Evolutionary conservation across 75 land plant species (phyloP).

Genomic region (Isoetes taiwanensis): DNA sequence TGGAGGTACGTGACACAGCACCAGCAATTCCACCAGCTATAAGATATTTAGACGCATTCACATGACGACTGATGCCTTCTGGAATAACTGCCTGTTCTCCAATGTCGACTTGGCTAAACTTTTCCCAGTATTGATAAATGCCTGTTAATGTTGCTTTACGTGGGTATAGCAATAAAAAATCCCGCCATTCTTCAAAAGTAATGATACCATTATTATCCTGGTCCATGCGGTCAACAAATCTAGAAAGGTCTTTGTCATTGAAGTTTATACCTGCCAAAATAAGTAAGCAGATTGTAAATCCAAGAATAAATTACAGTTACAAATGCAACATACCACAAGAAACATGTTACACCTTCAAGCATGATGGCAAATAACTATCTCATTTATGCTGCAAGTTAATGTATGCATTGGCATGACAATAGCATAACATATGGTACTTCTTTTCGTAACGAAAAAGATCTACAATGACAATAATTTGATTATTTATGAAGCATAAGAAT

Average conservation of each 20-base stretch:
- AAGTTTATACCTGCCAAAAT: slow-evolving; percentile 63
- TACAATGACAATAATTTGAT: no score
- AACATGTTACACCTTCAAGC: no score
- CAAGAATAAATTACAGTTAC: no score
- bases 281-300: slow-evolving; percentile 1
- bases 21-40: slow-evolving; percentile 89
- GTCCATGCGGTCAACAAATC: slow-evolving; percentile 71
- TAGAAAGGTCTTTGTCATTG: slow-evolving; percentile 57
- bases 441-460: no score
- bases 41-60: slow-evolving; percentile 48
- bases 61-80: slow-evolving; percentile 62
- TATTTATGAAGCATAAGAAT: background rate
- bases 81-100: slow-evolving; percentile 87
- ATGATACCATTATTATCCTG: slow-evolving; percentile 86
- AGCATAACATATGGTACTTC: no score
- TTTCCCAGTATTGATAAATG: slow-evolving; percentile 79
- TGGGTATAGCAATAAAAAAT: slow-evolving; percentile 74
- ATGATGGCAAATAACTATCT: no score
- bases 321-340: no score
- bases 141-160: slow-evolving; percentile 69
- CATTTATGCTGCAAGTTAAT: no score
- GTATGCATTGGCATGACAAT: no score
- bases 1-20: slow-evolving; percentile 68
- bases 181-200: slow-evolving; percentile 92
- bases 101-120: slow-evolving; percentile 76